phyloP scores from a whole-genome alignment of 768 basidiomycete species.

The Kwoniella europaea region DNA sequence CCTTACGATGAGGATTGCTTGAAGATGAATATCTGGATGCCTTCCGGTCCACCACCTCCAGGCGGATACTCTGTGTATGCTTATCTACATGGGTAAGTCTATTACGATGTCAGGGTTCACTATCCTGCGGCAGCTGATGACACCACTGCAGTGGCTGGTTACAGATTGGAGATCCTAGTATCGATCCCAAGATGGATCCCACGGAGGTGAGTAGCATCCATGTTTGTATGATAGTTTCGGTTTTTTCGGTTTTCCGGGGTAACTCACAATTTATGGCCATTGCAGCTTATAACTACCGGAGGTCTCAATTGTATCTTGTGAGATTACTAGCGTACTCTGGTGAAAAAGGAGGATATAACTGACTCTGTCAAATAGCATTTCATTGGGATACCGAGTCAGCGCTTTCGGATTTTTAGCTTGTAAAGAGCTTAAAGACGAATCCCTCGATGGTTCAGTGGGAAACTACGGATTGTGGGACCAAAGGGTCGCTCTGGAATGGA shows the following conservation, averaged over 20 bases:
- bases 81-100: constrained; percentile 28
- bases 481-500: constrained; percentile 29
- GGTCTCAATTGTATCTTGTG: constrained; percentile 26
- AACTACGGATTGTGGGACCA: constrained; percentile 31
- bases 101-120: background rate
- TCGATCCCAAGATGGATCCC: constrained; percentile 24
- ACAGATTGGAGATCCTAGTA: constrained; percentile 31
- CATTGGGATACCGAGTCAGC: constrained; percentile 24
- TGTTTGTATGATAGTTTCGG: background rate
- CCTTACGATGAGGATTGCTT: constrained; percentile 31
- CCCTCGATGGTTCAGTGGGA: constrained; percentile 27
- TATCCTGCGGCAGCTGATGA: no score
- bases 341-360: background rate
- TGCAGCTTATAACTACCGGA: constrained; percentile 12
- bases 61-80: constrained; percentile 26
- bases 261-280: background rate
- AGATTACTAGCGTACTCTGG: background rate
- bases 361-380: constrained; percentile 3
- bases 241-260: background rate
- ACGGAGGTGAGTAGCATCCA: constrained; percentile 11
- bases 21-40: constrained; percentile 31
- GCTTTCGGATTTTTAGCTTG: constrained; percentile 28
- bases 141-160: constrained; percentile 20
- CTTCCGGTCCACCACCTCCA: constrained; percentile 21
- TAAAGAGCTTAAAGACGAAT: constrained; percentile 22